A percentile compares a stretch with the other conserved stretches of the same genome.
These are phyloP conservation scores for Nicotiana benthamiana DNA, from an alignment of 257 asterid genomes.

Conservation along the genomic window DNA sequence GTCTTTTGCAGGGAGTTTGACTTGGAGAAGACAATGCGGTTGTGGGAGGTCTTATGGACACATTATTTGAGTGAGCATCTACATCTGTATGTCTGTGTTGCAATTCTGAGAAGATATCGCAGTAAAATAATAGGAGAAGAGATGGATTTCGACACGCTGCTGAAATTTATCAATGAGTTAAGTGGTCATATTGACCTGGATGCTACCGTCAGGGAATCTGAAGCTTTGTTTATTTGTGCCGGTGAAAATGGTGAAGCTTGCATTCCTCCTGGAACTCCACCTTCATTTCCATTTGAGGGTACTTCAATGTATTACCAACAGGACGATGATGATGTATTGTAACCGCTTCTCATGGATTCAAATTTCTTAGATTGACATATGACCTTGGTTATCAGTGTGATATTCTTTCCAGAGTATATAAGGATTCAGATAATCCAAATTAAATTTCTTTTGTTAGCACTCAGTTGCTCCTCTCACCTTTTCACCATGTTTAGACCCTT, in stretches of 20 bases:
- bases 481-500: background rate
- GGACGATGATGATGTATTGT: slow-evolving; percentile 75
- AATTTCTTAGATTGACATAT: background rate
- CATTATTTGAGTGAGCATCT: slow-evolving; percentile 82
- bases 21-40: slow-evolving; percentile 62
- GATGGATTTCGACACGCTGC: slow-evolving; percentile 93
- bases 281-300: slow-evolving; percentile 75
- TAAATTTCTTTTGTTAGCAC: background rate
- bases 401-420: background rate
- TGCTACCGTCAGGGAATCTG: slow-evolving; percentile 77
- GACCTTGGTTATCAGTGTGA: background rate
- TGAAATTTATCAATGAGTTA: slow-evolving; percentile 84
- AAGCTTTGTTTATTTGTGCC: slow-evolving; percentile 84
- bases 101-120: slow-evolving; percentile 71
- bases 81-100: slow-evolving; percentile 79
- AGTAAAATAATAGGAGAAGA: slow-evolving; percentile 74
- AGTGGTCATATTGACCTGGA: slow-evolving; percentile 88
- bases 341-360: slow-evolving; percentile 1
- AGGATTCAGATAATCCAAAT: background rate
- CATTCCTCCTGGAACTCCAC: slow-evolving; percentile 97
- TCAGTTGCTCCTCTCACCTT: background rate
- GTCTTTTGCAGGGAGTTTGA: slow-evolving; percentile 71
- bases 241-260: slow-evolving; percentile 92
- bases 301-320: slow-evolving; percentile 55
- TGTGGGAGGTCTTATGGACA: slow-evolving; percentile 97